Conservation (phyloP, 306 rosid species). For the Elaeagnus macrophylla region DNA sequence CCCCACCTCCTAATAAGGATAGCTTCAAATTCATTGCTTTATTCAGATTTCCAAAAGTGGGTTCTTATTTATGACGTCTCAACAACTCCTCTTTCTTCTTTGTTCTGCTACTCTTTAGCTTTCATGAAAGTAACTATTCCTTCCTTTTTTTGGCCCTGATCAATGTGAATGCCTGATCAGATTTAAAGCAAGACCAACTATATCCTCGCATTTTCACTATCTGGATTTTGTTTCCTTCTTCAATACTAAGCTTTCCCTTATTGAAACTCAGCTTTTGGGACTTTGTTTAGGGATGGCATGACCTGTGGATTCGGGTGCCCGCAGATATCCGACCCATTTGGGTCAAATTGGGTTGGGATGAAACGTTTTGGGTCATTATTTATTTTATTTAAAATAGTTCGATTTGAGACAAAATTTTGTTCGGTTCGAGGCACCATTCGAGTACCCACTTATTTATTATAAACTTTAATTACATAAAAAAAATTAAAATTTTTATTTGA, state of each 20-base stretch:
- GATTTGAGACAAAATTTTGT: too few species aligned
- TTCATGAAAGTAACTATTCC: constrained; percentile 15
- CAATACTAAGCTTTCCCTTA: constrained; percentile 14
- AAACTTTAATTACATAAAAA: too few species aligned
- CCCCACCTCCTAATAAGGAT: background rate
- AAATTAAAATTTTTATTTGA: too few species aligned
- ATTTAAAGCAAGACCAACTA: constrained; percentile 6
- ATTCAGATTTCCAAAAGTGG: constrained; percentile 28
- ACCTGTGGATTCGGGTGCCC: too few species aligned
- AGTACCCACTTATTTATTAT: too few species aligned
- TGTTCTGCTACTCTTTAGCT: constrained; percentile 7
- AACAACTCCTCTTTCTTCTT: constrained; percentile 22
- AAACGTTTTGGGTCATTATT: too few species aligned
- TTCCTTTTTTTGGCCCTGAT: constrained; percentile 14
- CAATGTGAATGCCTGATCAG: constrained; percentile 5
- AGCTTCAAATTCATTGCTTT: constrained; percentile 12
- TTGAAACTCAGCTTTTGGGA: constrained; percentile 13
- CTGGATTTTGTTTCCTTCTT: constrained; percentile 22
- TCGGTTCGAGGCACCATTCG: too few species aligned
- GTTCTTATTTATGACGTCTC: constrained; percentile 23
- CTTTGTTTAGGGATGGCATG: too few species aligned
- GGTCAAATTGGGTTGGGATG: too few species aligned
- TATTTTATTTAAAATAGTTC: too few species aligned
- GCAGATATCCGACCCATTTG: too few species aligned
- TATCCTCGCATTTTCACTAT: constrained; percentile 15